phyloP scores from a whole-genome alignment of 345 rosid species.

The Zanthoxylum bungeanum region DNA sequence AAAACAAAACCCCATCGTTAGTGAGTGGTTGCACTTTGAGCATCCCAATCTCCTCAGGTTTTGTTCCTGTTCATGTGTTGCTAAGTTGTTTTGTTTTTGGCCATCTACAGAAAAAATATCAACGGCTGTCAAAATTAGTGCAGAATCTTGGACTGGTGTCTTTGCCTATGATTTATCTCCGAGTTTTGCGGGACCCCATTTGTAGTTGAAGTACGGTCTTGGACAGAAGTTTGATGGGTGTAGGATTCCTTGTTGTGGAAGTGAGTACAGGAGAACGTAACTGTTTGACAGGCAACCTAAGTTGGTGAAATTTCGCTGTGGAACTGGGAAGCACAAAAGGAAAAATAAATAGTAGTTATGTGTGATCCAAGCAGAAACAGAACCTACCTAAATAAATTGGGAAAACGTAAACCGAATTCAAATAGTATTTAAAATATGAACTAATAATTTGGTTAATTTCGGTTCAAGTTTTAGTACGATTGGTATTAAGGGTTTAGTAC shows the following conservation, averaged over 20 bases:
- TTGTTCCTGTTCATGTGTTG: constrained; percentile 1
- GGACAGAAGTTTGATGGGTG: neutral
- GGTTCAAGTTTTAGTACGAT: no score
- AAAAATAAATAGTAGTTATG: no score
- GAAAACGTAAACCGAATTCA: no score
- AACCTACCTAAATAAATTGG: no score
- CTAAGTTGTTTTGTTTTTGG: no score
- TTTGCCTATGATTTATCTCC: neutral
- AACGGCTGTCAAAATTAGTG: constrained; percentile 3
- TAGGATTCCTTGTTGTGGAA: neutral
- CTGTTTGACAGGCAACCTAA: neutral
- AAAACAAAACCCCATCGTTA: constrained; percentile 53
- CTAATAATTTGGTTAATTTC: no score
- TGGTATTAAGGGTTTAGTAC: no score
- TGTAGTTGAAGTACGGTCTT: neutral
- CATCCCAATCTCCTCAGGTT: constrained; percentile 17
- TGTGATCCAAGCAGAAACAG: no score
- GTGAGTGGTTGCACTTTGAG: constrained; percentile 50
- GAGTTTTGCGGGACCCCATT: neutral
- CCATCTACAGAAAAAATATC: no score
- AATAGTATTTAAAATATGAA: no score
- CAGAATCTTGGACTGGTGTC: neutral
- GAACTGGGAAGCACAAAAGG: neutral
- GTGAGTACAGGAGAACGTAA: neutral
- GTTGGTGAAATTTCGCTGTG: constrained; percentile 6